Evolutionary conservation across 164 flowering plant species (phyloP), one percentile per base, ranked within the genome.

Genomic region (Tinospora cordifolia): DNA sequence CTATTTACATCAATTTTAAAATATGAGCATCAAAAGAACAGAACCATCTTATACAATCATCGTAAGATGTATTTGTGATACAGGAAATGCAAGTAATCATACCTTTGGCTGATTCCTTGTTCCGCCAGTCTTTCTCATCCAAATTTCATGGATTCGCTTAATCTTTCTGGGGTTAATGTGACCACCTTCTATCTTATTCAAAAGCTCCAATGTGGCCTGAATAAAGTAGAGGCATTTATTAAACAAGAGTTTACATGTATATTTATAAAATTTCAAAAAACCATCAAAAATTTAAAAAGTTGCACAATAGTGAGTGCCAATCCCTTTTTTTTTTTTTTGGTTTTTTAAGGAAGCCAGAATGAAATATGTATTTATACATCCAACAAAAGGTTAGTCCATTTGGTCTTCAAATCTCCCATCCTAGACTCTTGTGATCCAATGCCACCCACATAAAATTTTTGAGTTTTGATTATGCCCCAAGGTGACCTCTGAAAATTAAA

Each of bases 161-260:
- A 88, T 71, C 69, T 71, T 84, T 12, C 24, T 17, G 13, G 71
- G 15, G 60, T 67, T 81, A 24, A 68, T 22, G 54, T 22, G 40
- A 8, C 71, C 74, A 26, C 67, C 34, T 24, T 75, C 75, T 40
- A 74, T 69, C 72, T 70, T 78, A 65, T 75, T 74, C 25, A 82
- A 77, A 75, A 89, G 74, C 81, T 86, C 92, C 87, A 89, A 66
- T 13, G 80, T 76, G 66, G 77, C 87, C 97, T 87, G 71, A 47
- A 57, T 26, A 8, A 51, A 62, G 34, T 36, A 10, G 38, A 17
- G 27, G 41, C 21, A 17, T 4, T 60, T 19, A 44, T 4, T 58
- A 57, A 59, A 14, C 66, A 24, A 39, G n/a, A 14, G 21, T 2
- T 3, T 26, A 11, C 46, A 41, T 26, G 27, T 27, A 69, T 36